Conservation (phyloP, 768 basidiomycete species). For the Pisolithus microcarpus region DNA sequence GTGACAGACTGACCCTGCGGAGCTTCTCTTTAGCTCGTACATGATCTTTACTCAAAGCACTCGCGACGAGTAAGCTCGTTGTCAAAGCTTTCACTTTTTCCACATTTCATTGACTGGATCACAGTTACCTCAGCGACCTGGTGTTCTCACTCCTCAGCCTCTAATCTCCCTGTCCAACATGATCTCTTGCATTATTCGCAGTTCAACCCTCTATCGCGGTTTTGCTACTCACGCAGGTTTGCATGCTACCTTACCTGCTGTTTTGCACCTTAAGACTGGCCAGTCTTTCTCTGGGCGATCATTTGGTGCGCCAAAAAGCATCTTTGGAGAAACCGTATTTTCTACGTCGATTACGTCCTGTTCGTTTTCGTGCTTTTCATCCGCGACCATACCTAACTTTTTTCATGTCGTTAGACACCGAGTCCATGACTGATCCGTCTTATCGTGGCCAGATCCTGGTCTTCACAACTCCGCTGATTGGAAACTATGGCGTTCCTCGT, state of each 20-base stretch:
- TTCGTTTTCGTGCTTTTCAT: conserved; percentile 32
- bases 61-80: conserved; percentile 69
- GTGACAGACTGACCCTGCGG: conserved; percentile 3
- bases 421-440: conserved; percentile 99
- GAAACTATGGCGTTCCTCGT: conserved; percentile 92
- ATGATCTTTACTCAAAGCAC: conserved; percentile 86
- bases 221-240: conserved; percentile 62
- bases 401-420: conserved; percentile 63
- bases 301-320: conserved; percentile 82
- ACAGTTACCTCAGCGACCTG: conserved; percentile 84
- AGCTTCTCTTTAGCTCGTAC: conserved; percentile 31
- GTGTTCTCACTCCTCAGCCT: conserved; percentile 65
- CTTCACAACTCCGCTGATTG: conserved; percentile 96
- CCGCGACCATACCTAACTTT: conserved; percentile 6
- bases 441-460: conserved; percentile 98
- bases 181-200: conserved; percentile 48
- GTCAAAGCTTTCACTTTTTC: neutral
- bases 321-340: conserved; percentile 97
- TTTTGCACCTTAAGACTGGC: conserved; percentile 88
- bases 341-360: conserved; percentile 98
- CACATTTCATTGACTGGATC: conserved; percentile 8
- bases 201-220: conserved; percentile 47
- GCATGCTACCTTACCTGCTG: conserved; percentile 54
- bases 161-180: conserved; percentile 34
- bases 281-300: conserved; percentile 85